Evolutionary conservation across 202 grass and related monocot genomes (phyloP).

Genomic region (Setaria viridis): DNA sequence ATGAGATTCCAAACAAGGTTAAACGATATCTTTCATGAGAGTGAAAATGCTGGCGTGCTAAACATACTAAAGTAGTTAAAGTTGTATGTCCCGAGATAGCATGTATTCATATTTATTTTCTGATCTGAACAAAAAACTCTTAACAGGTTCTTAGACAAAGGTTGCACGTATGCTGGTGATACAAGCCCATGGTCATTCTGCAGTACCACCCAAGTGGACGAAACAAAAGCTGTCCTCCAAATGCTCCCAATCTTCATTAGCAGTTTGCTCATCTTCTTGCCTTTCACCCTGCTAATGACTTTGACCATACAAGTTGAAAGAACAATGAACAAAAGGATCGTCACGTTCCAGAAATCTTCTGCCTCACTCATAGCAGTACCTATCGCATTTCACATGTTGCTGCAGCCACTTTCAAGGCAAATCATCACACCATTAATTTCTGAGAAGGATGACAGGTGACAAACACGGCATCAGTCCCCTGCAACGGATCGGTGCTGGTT

Average conservation of each 20-base stretch:
- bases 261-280: conserved; percentile 52
- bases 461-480: conserved; percentile 42
- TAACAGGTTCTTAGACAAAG: conserved; percentile 48
- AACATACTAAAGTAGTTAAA: no score
- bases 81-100: no score
- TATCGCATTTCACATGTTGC: conserved; percentile 58
- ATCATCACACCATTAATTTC: conserved; percentile 23
- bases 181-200: conserved; percentile 49
- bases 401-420: conserved; percentile 45
- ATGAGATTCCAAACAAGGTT: no score
- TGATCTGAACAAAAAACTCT: no score
- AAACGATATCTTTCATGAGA: neutral
- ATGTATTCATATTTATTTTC: no score
- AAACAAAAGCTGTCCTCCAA: conserved; percentile 43
- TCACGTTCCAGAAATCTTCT: conserved; percentile 50
- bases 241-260: conserved; percentile 73
- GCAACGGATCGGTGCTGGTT: conserved; percentile 51
- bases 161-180: conserved; percentile 38
- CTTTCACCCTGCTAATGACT: conserved; percentile 53
- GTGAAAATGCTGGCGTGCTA: no score
- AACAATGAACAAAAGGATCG: conserved; percentile 58
- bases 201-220: conserved; percentile 46
- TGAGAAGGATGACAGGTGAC: conserved; percentile 47
- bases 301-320: conserved; percentile 66
- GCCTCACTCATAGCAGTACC: conserved; percentile 67